Evolutionary conservation across 371 early-diverging fungal genomes (phyloP), one percentile per base, ranked within the genome.

Genomic region (Apophysomyces ossiformis): DNA sequence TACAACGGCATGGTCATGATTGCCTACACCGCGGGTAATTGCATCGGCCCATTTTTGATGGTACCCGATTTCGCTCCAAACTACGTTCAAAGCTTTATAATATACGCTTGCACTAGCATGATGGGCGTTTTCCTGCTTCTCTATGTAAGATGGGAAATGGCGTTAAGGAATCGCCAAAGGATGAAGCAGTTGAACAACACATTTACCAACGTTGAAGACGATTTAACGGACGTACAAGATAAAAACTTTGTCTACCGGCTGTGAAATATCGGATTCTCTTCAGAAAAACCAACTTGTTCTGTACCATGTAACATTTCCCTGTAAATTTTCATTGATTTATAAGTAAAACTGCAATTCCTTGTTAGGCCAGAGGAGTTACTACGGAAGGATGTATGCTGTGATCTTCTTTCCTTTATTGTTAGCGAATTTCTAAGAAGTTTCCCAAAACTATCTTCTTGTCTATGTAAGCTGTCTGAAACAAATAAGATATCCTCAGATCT

Each of bases 21-120:
- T 13, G 64, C 68, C 6, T 76, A 76, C 46, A 76, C 76, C 9
- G 38, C 69, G 38, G 73, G 69, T n/a, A 70, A 70, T 58, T 65
- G 63, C 58, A 57, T 63, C 36, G 70, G 73, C 3, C 69, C 73
- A 32, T 58, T 68, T 37, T 64, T 74, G 47, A 73, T 77, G 71
- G 66, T 69, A 15, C 43, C 45, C 13, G 41, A 58, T 43, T 66
- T 64, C 32, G 64, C 61, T 7, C 79, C 79, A 12, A 43, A 39
- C 1, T 81, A 81, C 35, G 67, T 75, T 8, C 75, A 75, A 21
- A 75, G 76, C 39, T 76, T 77, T 70, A 43, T 72, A 5, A 71
- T 56, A 6, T 76, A 68, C 46, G 66, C 66, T 32, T 60, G 44
- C 13, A 59, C 76, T 21, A 67, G 73, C 47, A 38, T 59, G 11